These are phyloP conservation scores for Boletus mariae DNA, from an alignment of 1,284 basidiomycete species.

Conservation along the genomic window DNA sequence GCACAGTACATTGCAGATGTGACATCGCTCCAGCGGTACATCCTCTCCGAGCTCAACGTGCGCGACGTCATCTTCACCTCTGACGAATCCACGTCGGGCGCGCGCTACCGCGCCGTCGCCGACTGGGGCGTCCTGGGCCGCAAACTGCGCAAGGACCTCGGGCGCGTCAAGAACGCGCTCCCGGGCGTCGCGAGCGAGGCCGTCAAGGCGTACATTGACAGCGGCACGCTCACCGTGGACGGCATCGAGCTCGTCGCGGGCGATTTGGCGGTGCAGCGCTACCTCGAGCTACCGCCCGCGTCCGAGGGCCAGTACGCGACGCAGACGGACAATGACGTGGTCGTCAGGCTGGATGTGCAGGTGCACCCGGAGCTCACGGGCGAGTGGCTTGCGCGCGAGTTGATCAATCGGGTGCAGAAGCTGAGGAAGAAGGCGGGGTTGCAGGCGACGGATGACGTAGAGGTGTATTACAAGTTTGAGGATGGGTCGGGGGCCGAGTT, in stretches of 20 bases:
- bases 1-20: slow-evolving; percentile 85
- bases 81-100: slow-evolving; percentile 84
- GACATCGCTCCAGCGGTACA: slow-evolving; percentile 81
- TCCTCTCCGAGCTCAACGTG: slow-evolving; percentile 95
- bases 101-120: slow-evolving; percentile 88
- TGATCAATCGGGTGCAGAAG: slow-evolving; percentile 95
- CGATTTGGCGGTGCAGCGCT: slow-evolving; percentile 88
- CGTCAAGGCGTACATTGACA: slow-evolving; percentile 76
- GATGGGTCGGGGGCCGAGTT: slow-evolving; percentile 66
- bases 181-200: slow-evolving; percentile 79
- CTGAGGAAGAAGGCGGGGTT: slow-evolving; percentile 94
- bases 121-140: slow-evolving; percentile 95
- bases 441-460: slow-evolving; percentile 92
- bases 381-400: slow-evolving; percentile 87
- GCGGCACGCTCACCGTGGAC: slow-evolving; percentile 81
- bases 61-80: slow-evolving; percentile 87
- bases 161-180: slow-evolving; percentile 86
- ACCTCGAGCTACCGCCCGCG: slow-evolving; percentile 73
- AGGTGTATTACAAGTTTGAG: slow-evolving; percentile 86
- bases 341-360: slow-evolving; percentile 87
- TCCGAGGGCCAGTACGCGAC: slow-evolving; percentile 71
- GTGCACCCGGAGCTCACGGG: slow-evolving; percentile 84
- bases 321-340: slow-evolving; percentile 93
- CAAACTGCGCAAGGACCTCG: slow-evolving; percentile 93
- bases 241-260: slow-evolving; percentile 89